Evolutionary conservation across 441 rosid genomes (phyloP), one percentile per base, ranked within the genome.

Genomic region (Pelargonium cotyledonis): DNA sequence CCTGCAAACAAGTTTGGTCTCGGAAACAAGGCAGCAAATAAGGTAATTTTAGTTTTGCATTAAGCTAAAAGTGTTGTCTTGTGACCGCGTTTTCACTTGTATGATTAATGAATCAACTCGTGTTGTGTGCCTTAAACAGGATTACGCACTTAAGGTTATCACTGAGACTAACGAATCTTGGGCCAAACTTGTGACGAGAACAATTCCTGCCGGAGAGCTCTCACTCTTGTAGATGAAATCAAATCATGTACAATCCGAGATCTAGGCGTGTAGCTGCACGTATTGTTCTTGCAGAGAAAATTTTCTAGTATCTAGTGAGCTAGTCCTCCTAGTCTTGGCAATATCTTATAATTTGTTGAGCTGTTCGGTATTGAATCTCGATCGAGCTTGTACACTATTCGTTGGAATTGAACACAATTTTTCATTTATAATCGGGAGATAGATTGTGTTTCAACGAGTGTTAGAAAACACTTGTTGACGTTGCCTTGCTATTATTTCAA

Each of bases 1-100:
- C 98, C 99, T 70, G 97, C 98, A 35, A 95, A 95, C 81, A 89
- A 80, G 80, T 95, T 95, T 73, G 99, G 91, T 68, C 96, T 95
- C 49, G 97, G 98, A 76, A 90, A 90, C 84, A 82, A 88, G 81
- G 87, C 98, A 63, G 96, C 89, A 44, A 84, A 75, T 86, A 91
- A 91, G 92, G 99, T 94, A 78, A 58, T 5, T n/a, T n/a, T 51
- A 1, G 4, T 51, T 51, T 51, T 51, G 18, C 14, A n/a, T 51
- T 12, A 51, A n/a, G 5, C 58, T 47, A 47, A 35, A 35, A 35
- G 0, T 35, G 38, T 0, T 11, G 53, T n/a, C 53, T 47, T n/a
- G 12, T 47, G 16, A 6, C 19, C 43, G 6, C 29, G 40, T 63
- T 31, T 63, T 63, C 41, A 26, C 16, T 63, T 64, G 2, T 9